A percentile compares a stretch with the other conserved stretches of the same genome.
phyloP scores from a whole-genome alignment of 140 eudicot genomes.

The Senecio squalidus region DNA sequence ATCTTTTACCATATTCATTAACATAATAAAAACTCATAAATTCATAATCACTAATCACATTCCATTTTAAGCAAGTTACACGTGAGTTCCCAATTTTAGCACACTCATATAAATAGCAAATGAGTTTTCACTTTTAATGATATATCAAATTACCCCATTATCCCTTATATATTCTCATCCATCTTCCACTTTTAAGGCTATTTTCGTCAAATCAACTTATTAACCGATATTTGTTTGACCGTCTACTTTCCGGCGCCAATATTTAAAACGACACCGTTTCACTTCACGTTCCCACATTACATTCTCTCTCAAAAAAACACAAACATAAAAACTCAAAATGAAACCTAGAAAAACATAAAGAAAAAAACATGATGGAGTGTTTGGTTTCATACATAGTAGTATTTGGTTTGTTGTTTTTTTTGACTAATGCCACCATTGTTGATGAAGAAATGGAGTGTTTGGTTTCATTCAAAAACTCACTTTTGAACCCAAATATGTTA shows the following conservation, averaged over 20 bases:
- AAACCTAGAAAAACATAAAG: not conserved
- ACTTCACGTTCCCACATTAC: conserved; percentile 9
- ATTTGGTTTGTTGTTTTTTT: conserved; percentile 3
- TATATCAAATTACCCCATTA: conserved; percentile 27
- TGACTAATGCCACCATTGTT: conserved; percentile 16
- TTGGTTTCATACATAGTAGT: not conserved
- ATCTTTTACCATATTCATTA: not conserved
- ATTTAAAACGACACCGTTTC: conserved; percentile 18
- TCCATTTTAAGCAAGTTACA: conserved; percentile 30
- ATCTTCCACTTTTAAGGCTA: conserved; percentile 11
- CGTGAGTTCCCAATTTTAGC: conserved; percentile 28
- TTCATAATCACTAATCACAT: conserved; percentile 18
- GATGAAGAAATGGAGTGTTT: conserved; percentile 32
- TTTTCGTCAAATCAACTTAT: conserved; percentile 20
- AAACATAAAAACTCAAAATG: not conserved
- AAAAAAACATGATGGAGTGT: conserved; percentile 7
- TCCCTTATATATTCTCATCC: conserved; percentile 12
- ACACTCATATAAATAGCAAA: conserved; percentile 6
- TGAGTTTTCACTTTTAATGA: not conserved
- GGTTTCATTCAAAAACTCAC: conserved; percentile 49
- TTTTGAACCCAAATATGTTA: conserved; percentile 42
- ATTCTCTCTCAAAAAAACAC: conserved; percentile 1
- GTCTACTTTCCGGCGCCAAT: conserved; percentile 24
- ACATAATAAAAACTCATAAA: not conserved
- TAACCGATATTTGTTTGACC: conserved; percentile 23